phyloP scores from a whole-genome alignment of 208 protist genomes.

The Trypanosoma brucei region DNA sequence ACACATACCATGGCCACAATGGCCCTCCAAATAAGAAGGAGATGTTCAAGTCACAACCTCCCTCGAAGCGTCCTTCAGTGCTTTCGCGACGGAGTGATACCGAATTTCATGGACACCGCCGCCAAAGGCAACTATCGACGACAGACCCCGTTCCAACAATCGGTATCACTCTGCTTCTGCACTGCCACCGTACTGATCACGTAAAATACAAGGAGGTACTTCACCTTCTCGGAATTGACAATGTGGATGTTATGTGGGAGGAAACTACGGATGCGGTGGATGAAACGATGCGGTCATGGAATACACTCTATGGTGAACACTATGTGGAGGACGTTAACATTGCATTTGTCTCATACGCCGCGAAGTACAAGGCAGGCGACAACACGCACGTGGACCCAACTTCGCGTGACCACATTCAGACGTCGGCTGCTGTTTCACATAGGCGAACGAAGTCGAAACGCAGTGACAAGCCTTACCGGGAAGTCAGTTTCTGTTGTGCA shows the following conservation, averaged over 20 bases:
- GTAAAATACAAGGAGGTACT: conserved; percentile 79
- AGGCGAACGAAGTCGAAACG: background rate
- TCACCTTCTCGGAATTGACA: conserved; percentile 67
- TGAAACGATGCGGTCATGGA: conserved; percentile 59
- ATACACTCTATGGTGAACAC: conserved; percentile 59
- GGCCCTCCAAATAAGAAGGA: background rate
- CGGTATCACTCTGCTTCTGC: conserved; percentile 66
- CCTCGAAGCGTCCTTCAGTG: background rate
- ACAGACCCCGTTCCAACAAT: conserved; percentile 67
- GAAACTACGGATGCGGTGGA: conserved; percentile 25
- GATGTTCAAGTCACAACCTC: no score
- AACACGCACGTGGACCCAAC: background rate
- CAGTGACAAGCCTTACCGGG: background rate
- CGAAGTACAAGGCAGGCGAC: background rate
- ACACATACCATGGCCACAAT: background rate
- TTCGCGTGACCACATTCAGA: background rate
- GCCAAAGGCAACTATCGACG: conserved; percentile 19
- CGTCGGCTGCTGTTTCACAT: background rate
- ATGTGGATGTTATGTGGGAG: conserved; percentile 64
- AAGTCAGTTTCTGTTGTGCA: conserved; percentile 39
- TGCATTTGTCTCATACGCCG: conserved; percentile 2
- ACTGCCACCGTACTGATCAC: conserved; percentile 74
- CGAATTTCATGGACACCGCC: conserved; percentile 1
- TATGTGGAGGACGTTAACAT: conserved; percentile 40
- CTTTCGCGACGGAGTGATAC: background rate